Evolutionary conservation across 78 protist species (phyloP).

Genomic region (Emiliania huxleyi): DNA sequence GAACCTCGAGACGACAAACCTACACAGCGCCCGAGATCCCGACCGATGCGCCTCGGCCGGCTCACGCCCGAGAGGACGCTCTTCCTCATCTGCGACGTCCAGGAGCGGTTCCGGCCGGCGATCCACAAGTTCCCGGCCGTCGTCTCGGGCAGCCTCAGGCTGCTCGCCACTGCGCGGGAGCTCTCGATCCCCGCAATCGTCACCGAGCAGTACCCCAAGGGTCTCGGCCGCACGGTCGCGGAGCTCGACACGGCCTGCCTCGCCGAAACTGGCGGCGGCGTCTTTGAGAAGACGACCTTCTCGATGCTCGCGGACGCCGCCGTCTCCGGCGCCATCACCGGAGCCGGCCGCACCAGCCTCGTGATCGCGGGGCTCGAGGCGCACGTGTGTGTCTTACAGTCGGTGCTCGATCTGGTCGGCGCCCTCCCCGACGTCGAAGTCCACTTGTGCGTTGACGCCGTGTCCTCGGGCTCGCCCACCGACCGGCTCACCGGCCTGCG

Average conservation of each 20-base stretch:
- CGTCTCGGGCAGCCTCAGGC: background rate
- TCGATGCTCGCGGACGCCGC: background rate
- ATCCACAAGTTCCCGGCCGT: conserved; percentile 21
- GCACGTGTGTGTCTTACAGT: conserved; percentile 45
- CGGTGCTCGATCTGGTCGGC: conserved; percentile 41
- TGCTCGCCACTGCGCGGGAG: background rate
- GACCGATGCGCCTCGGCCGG: background rate
- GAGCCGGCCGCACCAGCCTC: background rate
- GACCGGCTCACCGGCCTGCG: background rate
- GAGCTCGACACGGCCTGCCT: background rate
- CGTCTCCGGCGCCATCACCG: background rate
- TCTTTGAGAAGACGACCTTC: conserved; percentile 29
- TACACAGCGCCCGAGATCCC: too few relatives aligned
- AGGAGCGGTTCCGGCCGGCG: background rate
- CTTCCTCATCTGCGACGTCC: background rate
- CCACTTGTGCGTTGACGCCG: conserved; percentile 28
- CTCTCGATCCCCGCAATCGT: background rate
- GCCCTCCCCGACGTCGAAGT: background rate
- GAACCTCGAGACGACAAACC: too few relatives aligned
- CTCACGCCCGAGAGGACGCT: background rate
- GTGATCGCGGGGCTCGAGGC: conserved; percentile 38
- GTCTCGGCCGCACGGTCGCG: background rate
- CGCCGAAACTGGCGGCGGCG: background rate
- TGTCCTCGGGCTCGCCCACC: background rate
- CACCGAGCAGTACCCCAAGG: conserved; percentile 53